Evolutionary conservation across 495 filamentous ascomycete species (phyloP), one percentile per base, ranked within the genome.

Genomic region (Neurospora sp.): DNA sequence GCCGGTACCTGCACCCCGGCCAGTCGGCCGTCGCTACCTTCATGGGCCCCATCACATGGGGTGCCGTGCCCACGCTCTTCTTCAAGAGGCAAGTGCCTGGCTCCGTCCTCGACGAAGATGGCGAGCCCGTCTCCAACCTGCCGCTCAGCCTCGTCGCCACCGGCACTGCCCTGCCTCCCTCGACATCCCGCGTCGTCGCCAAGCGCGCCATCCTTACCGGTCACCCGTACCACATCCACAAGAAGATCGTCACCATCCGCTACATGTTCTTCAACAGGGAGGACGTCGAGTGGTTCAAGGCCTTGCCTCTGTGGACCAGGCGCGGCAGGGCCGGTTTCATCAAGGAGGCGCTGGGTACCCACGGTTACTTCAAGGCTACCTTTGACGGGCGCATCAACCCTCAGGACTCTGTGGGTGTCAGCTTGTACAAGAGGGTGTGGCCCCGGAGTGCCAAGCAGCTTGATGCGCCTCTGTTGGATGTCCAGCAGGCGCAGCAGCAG

Each of bases 201-300:
- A 99, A 99, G 83, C 91, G 96, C 71, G 90, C 96, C 75, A 94
- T 98, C 74, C 86, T 99, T 72, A 97, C 96, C 0, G 96, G 96
- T 46, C 96, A 98, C 80, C 95, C 96, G 0, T 97, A 92, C 85
- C 98, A 99, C 85, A 98, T 99, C 77, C 94, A 99, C 88, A 96
- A 95, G 85, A 93, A 92, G 82, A 84, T 98, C 35, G 96, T 98
- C 72, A 98, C 96, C 1, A 90, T 99, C 31, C 91, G 96, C 35
- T 98, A 98, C 87, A 98, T 99, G 96, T 99, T 99, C 86, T 99
- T 99, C 88, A 97, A 97, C 83, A 81, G 88, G 18, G 93, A 97
- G 81, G 96, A 99, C 79, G 91, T 99, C 59, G 86, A 90, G 75
- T 99, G 94, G 94, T 99, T 98, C 86, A 97, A 97, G 82, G 94